Base-by-base conservation (phyloP, 2,329 filamentous ascomycete species). In the Septoria linicola region DNA sequence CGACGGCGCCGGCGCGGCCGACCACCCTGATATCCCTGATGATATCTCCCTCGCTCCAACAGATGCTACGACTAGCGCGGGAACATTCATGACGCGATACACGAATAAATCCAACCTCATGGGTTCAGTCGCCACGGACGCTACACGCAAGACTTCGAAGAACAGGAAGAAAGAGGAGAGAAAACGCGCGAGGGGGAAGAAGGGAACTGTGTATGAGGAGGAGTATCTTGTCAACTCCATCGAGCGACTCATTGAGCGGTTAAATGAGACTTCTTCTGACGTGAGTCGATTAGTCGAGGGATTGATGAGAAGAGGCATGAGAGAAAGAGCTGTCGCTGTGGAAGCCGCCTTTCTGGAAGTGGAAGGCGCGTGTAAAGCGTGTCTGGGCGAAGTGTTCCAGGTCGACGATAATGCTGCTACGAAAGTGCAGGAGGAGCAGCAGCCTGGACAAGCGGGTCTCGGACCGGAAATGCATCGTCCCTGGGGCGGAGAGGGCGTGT, bases 141-240 rank as follows among this genome's bases (percentile, higher is more conserved):
- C 87, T 2, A 88, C 84, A 42, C 80, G 90, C 10, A 87, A 87
- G 52, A 96, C 89, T 34, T 87, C 83, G 66, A 95, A 93, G 76
- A 96, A 95, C 66, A 83, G 90, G 45, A 79, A 86, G 19, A 80
- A 90, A 16, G 93, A 99, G 71, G 93, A 99, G 76, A 84, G 95
- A 69, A 99, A 99, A 79, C 83, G 92, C 13, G 93, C 93, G 0
- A 78, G 89, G 6, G 93, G 93, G 19, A 92, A 96, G 69, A 97
- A 97, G 76, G 93, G 93, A 8, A 96, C 89, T 13, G 88, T 99
- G 4, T 99, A 99, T 70, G 93, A 99, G 70, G 92, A 97, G 67
- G 93, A 97, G 70, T 99, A 99, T 69, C 80, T 99, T 4, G 85
- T 96, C 52, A 93, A 91, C 68, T 92, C 86, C 60, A 84, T 97